Conservation (phyloP, 78 protist species). For the Tieghemostelium lacteum region DNA sequence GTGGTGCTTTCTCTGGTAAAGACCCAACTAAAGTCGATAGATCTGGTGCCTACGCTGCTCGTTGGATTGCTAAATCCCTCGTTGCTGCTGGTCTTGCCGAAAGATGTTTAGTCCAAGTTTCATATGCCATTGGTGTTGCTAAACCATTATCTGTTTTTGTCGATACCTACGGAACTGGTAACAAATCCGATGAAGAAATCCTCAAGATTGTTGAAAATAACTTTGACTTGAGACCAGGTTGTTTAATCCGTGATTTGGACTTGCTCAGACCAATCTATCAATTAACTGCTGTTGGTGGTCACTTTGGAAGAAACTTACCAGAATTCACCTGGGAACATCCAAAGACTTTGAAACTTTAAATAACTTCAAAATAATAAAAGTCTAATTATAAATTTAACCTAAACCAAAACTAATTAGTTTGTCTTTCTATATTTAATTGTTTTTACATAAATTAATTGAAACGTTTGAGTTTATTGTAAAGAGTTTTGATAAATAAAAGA, state of each 20-base stretch:
- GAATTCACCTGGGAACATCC: constrained; percentile 98
- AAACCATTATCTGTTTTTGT: constrained; percentile 98
- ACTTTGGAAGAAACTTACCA: constrained; percentile 96
- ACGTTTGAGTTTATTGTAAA: too few species aligned
- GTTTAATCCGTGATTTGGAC: constrained; percentile 91
- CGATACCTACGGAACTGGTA: constrained; percentile 98
- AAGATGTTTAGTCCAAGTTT: constrained; percentile 97
- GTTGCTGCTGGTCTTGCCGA: constrained; percentile 96
- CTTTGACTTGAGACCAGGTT: constrained; percentile 98
- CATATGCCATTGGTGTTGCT: constrained; percentile 99
- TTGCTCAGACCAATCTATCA: constrained; percentile 91
- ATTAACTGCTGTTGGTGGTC: constrained; percentile 96
- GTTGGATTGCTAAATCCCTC: constrained; percentile 99
- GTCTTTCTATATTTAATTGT: too few species aligned
- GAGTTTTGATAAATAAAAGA: constrained; percentile 36
- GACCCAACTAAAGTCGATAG: constrained; percentile 99
- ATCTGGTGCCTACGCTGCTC: constrained; percentile 99
- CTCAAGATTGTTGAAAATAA: constrained; percentile 93
- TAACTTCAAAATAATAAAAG: too few species aligned
- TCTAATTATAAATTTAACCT: too few species aligned
- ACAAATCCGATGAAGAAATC: constrained; percentile 87
- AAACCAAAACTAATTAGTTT: too few species aligned
- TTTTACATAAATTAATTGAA: too few species aligned
- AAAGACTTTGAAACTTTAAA: constrained; percentile 88
- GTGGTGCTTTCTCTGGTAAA: constrained; percentile 99